Conservation (phyloP, 148 eudicot species). For the Diospyros lotus region DNA sequence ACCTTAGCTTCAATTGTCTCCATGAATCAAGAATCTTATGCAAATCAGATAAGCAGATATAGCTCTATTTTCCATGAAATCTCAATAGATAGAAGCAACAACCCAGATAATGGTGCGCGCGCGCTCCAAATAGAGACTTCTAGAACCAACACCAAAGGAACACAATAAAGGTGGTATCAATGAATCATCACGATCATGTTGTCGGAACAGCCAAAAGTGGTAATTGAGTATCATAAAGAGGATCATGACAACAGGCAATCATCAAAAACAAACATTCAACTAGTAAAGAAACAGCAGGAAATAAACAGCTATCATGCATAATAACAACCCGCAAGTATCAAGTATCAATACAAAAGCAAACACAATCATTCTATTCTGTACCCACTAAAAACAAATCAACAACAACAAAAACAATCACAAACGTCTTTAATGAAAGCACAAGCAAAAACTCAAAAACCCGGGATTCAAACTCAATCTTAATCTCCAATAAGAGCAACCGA, state of each 20-base stretch:
- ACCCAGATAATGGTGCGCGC: not conserved
- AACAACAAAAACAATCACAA: not conserved
- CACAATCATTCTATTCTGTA: conserved; percentile 8
- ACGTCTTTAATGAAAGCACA: conserved; percentile 4
- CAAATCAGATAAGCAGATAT: not conserved
- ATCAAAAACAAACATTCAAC: not conserved
- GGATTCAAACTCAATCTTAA: not conserved
- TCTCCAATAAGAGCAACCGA: not conserved
- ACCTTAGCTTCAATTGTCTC: not conserved
- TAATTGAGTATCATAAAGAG: not conserved
- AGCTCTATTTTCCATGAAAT: not conserved
- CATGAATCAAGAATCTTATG: not conserved
- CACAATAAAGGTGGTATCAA: not conserved
- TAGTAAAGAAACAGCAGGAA: not conserved
- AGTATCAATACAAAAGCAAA: not conserved
- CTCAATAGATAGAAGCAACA: not conserved
- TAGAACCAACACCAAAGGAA: not conserved
- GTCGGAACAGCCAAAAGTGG: not conserved
- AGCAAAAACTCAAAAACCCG: conserved; percentile 1
- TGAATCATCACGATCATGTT: conserved; percentile 3
- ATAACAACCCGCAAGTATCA: not conserved
- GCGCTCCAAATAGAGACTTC: not conserved
- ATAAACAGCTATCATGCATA: not conserved
- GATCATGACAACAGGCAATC: not conserved
- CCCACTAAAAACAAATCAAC: not conserved